These are phyloP conservation scores for Rhizopogon vinicolor DNA, from an alignment of 768 basidiomycete species.

Conservation along the genomic window DNA sequence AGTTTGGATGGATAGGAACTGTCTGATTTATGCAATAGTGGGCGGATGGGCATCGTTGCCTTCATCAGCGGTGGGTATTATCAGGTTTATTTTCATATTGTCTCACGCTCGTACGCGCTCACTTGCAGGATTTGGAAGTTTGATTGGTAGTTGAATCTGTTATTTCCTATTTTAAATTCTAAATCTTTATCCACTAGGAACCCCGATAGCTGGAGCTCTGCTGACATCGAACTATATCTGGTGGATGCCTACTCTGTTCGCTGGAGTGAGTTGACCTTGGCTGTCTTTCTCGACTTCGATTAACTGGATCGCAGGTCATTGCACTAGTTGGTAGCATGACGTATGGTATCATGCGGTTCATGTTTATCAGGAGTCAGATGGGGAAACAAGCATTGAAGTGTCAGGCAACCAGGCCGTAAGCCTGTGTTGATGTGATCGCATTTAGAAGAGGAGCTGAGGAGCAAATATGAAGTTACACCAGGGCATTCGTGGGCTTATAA, in stretches of 20 bases:
- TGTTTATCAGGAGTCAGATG: too few species aligned
- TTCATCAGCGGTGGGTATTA: neutral
- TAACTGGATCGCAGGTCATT: too few species aligned
- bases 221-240: constrained; percentile 47
- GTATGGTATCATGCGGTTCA: too few species aligned
- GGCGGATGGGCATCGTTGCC: neutral
- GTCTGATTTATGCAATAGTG: neutral
- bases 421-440: too few species aligned
- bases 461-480: too few species aligned
- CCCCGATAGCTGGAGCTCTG: constrained; percentile 54
- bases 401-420: too few species aligned
- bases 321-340: too few species aligned
- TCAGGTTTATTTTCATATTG: neutral
- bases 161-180: neutral
- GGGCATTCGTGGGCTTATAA: too few species aligned
- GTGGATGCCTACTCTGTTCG: constrained; percentile 55
- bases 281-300: neutral
- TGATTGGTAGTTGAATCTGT: neutral
- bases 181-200: constrained; percentile 38
- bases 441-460: too few species aligned
- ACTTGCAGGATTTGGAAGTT: neutral
- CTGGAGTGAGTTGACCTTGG: constrained; percentile 28
- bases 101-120: neutral
- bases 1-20: neutral
- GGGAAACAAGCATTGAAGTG: too few species aligned